A percentile compares a stretch with the other conserved stretches of the same genome.
Conservation (phyloP, 768 basidiomycete species). For the Lactifluus pinguis region DNA sequence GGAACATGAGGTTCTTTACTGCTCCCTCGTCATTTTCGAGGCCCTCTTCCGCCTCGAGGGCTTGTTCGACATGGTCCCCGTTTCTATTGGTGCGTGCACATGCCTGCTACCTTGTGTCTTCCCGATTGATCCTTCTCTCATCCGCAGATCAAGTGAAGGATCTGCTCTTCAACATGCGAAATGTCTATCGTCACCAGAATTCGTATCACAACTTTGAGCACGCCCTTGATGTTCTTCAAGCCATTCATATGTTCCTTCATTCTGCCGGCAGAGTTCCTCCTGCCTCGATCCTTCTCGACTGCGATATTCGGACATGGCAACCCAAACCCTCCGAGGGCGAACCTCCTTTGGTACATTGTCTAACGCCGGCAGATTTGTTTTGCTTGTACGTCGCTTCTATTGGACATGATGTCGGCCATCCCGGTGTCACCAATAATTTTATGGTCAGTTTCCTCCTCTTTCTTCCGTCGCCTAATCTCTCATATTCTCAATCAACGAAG, state of each 20-base stretch:
- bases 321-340: slow-evolving; percentile 29
- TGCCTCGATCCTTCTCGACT: slow-evolving; percentile 49
- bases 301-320: slow-evolving; percentile 29
- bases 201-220: slow-evolving; percentile 98
- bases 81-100: slow-evolving; percentile 48
- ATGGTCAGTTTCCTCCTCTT: slow-evolving; percentile 51
- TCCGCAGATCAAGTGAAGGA: slow-evolving; percentile 58
- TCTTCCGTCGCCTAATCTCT: neutral
- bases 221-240: slow-evolving; percentile 93
- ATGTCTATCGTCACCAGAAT: slow-evolving; percentile 83
- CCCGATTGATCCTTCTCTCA: neutral
- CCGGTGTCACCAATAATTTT: slow-evolving; percentile 87
- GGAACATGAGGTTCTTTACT: slow-evolving; percentile 74
- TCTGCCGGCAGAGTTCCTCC: slow-evolving; percentile 77
- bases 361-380: slow-evolving; percentile 68
- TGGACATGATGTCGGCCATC: slow-evolving; percentile 96
- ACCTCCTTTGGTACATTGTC: slow-evolving; percentile 24
- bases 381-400: slow-evolving; percentile 85
- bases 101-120: neutral
- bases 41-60: slow-evolving; percentile 72
- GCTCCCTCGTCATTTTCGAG: slow-evolving; percentile 83
- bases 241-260: slow-evolving; percentile 76
- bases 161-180: slow-evolving; percentile 83
- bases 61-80: slow-evolving; percentile 47
- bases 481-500: slow-evolving; percentile 32